phyloP scores from a whole-genome alignment of 2,329 filamentous ascomycete species.

The Penicillium sclerotiorum region DNA sequence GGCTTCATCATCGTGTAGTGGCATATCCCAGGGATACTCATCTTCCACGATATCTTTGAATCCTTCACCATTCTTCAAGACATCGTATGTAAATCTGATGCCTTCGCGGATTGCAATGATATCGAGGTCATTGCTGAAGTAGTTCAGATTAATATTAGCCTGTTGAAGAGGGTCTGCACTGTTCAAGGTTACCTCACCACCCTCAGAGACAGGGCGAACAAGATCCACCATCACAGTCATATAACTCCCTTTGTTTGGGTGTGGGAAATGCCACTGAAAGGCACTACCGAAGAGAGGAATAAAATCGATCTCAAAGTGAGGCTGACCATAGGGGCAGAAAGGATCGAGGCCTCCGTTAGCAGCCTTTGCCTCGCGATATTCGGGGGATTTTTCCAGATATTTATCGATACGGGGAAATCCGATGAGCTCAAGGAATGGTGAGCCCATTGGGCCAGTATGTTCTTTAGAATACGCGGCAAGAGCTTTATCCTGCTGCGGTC shows the following conservation, averaged over 20 bases:
- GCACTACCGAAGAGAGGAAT: conserved; percentile 59
- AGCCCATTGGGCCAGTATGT: conserved; percentile 45
- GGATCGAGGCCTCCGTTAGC: conserved; percentile 52
- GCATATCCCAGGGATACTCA: conserved; percentile 65
- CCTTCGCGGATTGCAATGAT: conserved; percentile 63
- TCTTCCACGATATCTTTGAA: conserved; percentile 49
- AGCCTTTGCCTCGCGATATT: conserved; percentile 51
- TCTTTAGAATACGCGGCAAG: conserved; percentile 41
- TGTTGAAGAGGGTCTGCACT: conserved; percentile 41
- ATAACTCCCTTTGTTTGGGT: conserved; percentile 51
- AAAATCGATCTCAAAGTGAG: conserved; percentile 66
- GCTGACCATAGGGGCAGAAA: conserved; percentile 59
- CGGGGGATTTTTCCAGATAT: conserved; percentile 51
- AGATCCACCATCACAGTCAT: conserved; percentile 61
- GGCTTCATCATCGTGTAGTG: conserved; percentile 55
- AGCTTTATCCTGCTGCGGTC: conserved; percentile 35
- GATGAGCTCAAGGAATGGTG: conserved; percentile 55
- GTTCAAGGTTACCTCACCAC: conserved; percentile 43
- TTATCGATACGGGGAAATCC: conserved; percentile 63
- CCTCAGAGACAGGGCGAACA: conserved; percentile 50
- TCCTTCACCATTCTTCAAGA: conserved; percentile 60
- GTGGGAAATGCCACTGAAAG: conserved; percentile 55
- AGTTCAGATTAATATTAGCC: conserved; percentile 49
- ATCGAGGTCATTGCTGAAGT: conserved; percentile 52
- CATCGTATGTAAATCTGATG: conserved; percentile 57